phyloP scores from a whole-genome alignment of 2,329 filamentous ascomycete genomes.

The Colletotrichum orchidophilum region DNA sequence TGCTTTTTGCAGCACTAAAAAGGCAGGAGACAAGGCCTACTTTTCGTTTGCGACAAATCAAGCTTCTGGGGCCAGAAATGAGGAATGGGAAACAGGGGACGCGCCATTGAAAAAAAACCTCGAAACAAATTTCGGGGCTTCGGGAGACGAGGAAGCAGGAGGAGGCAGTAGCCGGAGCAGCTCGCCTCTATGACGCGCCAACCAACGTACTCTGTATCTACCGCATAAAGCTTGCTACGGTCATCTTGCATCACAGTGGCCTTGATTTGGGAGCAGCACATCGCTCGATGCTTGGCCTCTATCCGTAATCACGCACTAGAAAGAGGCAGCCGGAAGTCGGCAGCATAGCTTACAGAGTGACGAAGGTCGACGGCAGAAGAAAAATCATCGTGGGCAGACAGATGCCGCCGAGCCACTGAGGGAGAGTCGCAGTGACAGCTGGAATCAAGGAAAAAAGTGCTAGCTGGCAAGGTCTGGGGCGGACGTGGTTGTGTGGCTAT shows the following conservation, averaged over 20 bases:
- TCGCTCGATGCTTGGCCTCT: not conserved
- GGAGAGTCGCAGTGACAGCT: not conserved
- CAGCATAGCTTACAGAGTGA: not conserved
- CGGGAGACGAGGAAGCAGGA: not conserved
- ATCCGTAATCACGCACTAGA: not conserved
- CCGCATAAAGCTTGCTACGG: not conserved
- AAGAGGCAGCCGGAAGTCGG: not conserved
- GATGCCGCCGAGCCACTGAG: not conserved
- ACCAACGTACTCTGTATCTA: not conserved
- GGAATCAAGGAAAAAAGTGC: conserved; percentile 12
- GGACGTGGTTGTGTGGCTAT: not conserved
- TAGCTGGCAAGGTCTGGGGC: not conserved
- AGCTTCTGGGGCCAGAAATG: not conserved
- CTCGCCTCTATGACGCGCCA: not conserved
- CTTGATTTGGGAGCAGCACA: not conserved
- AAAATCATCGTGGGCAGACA: not conserved
- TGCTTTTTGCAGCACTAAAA: not conserved
- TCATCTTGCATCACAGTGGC: not conserved
- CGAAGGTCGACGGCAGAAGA: not conserved
- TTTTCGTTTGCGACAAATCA: not conserved
- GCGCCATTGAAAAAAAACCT: not conserved
- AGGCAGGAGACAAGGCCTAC: not conserved
- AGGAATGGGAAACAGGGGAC: not conserved
- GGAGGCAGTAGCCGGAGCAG: not conserved
- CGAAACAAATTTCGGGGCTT: not conserved